Percentiles rank a stretch among this genome's conserved stretches.
phyloP scores from a whole-genome alignment of 805 yeast species.

The Ogataea glucozyma region DNA sequence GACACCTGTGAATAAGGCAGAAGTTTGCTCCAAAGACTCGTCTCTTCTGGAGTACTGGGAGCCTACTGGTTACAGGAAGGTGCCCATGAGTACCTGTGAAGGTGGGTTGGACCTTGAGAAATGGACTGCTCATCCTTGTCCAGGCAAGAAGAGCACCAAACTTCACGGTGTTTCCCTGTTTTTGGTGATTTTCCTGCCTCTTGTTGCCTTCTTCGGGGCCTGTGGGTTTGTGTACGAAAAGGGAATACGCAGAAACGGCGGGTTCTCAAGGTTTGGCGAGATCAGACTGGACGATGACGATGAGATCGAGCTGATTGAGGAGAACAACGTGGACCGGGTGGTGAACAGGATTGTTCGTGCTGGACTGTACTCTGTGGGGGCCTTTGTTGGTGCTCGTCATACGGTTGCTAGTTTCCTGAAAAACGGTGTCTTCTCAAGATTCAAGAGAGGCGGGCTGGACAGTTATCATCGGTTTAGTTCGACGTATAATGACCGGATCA shows the following conservation, averaged over 20 bases:
- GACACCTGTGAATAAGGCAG: constrained; percentile 62
- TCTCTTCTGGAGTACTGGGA: constrained; percentile 70
- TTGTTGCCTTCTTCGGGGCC: constrained; percentile 52
- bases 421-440: constrained; percentile 26
- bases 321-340: constrained; percentile 57
- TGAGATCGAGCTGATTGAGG: constrained; percentile 52
- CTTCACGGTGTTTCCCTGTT: constrained; percentile 56
- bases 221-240: constrained; percentile 73
- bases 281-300: constrained; percentile 80
- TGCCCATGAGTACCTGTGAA: constrained; percentile 81
- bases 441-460: constrained; percentile 25
- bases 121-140: constrained; percentile 72
- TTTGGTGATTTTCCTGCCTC: constrained; percentile 57
- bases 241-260: constrained; percentile 79
- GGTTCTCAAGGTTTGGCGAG: constrained; percentile 77
- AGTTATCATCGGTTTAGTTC: constrained; percentile 26
- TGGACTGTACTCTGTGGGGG: constrained; percentile 44
- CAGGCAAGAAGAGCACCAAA: constrained; percentile 71
- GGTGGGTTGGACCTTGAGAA: constrained; percentile 77
- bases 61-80: constrained; percentile 89
- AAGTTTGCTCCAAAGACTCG: constrained; percentile 55
- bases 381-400: constrained; percentile 18
- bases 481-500: constrained; percentile 33
- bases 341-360: constrained; percentile 59
- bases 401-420: constrained; percentile 20